Evolutionary conservation across 2,329 filamentous ascomycete genomes (phyloP), one percentile per base, ranked within the genome.

Genomic region (Tothia fuscella): DNA sequence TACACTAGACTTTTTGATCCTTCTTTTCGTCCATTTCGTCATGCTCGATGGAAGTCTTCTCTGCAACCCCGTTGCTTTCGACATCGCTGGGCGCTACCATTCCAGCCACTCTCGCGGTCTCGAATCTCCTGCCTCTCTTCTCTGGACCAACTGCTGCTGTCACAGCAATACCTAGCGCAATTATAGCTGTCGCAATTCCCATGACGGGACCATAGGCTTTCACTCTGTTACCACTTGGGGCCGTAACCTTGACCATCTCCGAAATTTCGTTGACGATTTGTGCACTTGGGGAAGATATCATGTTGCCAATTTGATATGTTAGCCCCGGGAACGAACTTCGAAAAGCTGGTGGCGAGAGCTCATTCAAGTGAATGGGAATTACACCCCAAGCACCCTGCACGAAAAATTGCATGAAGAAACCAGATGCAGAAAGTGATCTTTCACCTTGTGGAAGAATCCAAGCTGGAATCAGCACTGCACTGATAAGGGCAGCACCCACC

Each of bases 251-350:
- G 25, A 68, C 68, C 33, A 63, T 71, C 53, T 87, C 80, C 1
- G 82, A 70, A 38, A 87, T 70, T 10, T 78, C 80, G 46, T 86
- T 85, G 54, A 87, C 78, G 36, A 88, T 87, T 57, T 87, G 82
- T 0, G 82, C 77, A 0, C 75, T 79, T 0, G 80, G 80, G 0
- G 77, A 79, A 2, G 77, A 80, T 40, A 82, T 77, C 69, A 84
- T 78, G 65, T 84, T 85, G 5, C 80, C 81, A 6, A 85, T 60
- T 63, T 86, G 81, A 58, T 85, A 85, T 0, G 77, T 78, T 38
- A 81, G 70, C 32, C 80, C 76, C 0, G 74, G 71, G 50, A 80
- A 76, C 3, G 13, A 12, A 12, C 7, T 12, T 3, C 20, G 10
- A 14, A 30, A 37, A 14, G 29, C 24, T 16, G 28, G 6, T 10